Conservation (phyloP, 441 rosid genomes). For the Pelargonium citronellum region DNA sequence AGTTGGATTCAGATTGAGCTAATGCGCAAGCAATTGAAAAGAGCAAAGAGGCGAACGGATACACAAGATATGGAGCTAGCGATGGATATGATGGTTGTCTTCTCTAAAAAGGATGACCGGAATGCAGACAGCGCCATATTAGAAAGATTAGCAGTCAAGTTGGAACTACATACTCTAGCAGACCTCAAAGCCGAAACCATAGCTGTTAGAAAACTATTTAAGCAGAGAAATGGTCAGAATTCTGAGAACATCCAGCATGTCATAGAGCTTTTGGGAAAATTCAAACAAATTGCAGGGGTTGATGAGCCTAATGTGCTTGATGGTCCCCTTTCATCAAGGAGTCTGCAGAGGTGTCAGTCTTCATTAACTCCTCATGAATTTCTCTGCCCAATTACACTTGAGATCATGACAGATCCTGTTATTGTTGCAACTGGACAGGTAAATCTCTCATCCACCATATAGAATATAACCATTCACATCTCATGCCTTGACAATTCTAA, state of each 20-base stretch:
- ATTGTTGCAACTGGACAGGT: constrained; percentile 82
- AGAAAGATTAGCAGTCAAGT: constrained; percentile 62
- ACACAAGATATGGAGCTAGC: constrained; percentile 81
- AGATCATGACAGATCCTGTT: constrained; percentile 77
- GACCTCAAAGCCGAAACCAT: constrained; percentile 55
- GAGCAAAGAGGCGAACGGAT: constrained; percentile 58
- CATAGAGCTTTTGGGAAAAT: constrained; percentile 48
- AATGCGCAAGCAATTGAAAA: constrained; percentile 41
- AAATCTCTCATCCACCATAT: neutral
- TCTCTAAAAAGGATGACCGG: constrained; percentile 50
- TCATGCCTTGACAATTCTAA: neutral
- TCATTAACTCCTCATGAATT: constrained; percentile 60
- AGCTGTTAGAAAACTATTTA: constrained; percentile 41
- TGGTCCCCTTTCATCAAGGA: constrained; percentile 31
- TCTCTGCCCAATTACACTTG: constrained; percentile 71
- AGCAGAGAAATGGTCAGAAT: constrained; percentile 28
- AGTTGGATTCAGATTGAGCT: constrained; percentile 43
- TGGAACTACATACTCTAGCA: constrained; percentile 44
- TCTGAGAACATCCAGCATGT: constrained; percentile 51
- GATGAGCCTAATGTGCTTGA: constrained; percentile 34
- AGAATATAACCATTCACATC: neutral
- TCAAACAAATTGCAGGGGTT: constrained; percentile 52
- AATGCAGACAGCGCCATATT: constrained; percentile 59
- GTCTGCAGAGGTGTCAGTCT: constrained; percentile 35
- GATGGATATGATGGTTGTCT: constrained; percentile 73